Conservation (phyloP, 257 asterid genomes). For the Lithospermum erythrorhizon region DNA sequence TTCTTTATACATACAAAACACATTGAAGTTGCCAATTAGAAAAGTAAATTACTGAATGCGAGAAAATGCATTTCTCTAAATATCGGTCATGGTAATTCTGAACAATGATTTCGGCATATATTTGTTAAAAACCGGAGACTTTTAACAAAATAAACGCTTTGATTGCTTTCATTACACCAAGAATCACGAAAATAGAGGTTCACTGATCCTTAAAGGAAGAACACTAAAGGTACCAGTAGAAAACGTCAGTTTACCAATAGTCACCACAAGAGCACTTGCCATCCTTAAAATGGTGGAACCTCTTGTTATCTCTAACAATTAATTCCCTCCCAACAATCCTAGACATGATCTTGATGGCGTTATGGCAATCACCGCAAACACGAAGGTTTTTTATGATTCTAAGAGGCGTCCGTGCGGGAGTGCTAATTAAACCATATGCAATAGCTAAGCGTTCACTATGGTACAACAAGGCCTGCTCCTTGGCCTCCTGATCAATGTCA, state of each 20-base stretch:
- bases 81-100: too few relatives aligned
- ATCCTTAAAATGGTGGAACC: slow-evolving; percentile 90
- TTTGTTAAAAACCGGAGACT: not conserved
- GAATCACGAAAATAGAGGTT: not conserved
- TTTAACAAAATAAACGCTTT: not conserved
- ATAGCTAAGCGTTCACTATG: slow-evolving; percentile 95
- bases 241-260: slow-evolving; percentile 48
- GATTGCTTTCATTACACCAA: not conserved
- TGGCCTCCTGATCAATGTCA: slow-evolving; percentile 97
- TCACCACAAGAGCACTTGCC: slow-evolving; percentile 93
- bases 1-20: too few relatives aligned
- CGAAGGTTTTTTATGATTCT: slow-evolving; percentile 85
- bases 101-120: not conserved
- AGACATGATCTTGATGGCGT: slow-evolving; percentile 92
- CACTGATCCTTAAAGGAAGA: not conserved
- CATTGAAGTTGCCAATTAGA: too few relatives aligned
- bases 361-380: slow-evolving; percentile 89
- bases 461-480: slow-evolving; percentile 87
- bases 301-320: slow-evolving; percentile 79
- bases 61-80: too few relatives aligned
- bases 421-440: slow-evolving; percentile 85
- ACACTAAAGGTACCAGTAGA: not conserved
- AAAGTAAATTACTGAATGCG: too few relatives aligned
- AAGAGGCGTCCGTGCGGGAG: slow-evolving; percentile 81
- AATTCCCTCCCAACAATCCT: slow-evolving; percentile 93